Conservation (phyloP, 2,329 filamentous ascomycete genomes). For the Aspergillus quadricinctus region DNA sequence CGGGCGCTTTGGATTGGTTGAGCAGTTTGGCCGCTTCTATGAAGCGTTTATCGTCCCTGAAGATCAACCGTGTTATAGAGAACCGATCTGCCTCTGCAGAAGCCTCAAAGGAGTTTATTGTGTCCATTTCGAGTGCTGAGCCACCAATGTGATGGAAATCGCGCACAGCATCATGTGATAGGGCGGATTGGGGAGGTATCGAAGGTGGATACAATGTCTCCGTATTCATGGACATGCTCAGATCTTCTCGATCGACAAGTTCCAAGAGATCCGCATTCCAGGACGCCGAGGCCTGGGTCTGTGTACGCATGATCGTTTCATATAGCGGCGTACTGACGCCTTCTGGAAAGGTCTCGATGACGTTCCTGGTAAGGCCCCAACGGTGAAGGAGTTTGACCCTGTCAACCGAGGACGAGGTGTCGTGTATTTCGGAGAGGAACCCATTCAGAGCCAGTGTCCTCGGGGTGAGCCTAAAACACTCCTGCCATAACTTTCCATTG, state of each 20-base stretch:
- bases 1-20: slow-evolving; percentile 75
- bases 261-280: slow-evolving; percentile 71
- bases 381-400: slow-evolving; percentile 71
- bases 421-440: slow-evolving; percentile 58
- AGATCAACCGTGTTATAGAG: slow-evolving; percentile 77
- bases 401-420: slow-evolving; percentile 50
- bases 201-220: slow-evolving; percentile 36
- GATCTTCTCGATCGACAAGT: slow-evolving; percentile 76
- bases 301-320: slow-evolving; percentile 79
- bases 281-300: slow-evolving; percentile 70
- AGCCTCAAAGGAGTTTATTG: slow-evolving; percentile 63
- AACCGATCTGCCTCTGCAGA: slow-evolving; percentile 80
- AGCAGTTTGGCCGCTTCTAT: slow-evolving; percentile 80
- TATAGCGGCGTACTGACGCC: slow-evolving; percentile 74
- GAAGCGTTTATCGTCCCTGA: slow-evolving; percentile 84
- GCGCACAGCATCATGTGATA: slow-evolving; percentile 63
- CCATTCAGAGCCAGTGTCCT: slow-evolving; percentile 66
- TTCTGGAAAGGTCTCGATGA: slow-evolving; percentile 81
- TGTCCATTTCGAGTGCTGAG: slow-evolving; percentile 45
- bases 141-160: slow-evolving; percentile 74
- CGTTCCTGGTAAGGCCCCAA: slow-evolving; percentile 57
- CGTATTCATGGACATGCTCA: slow-evolving; percentile 61
- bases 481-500: slow-evolving; percentile 31
- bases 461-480: slow-evolving; percentile 49
- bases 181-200: slow-evolving; percentile 35